Evolutionary conservation across 192 early-diverging fungal genomes (phyloP), one percentile per base, ranked within the genome.

Genomic region (Backusella tuberculispora): DNA sequence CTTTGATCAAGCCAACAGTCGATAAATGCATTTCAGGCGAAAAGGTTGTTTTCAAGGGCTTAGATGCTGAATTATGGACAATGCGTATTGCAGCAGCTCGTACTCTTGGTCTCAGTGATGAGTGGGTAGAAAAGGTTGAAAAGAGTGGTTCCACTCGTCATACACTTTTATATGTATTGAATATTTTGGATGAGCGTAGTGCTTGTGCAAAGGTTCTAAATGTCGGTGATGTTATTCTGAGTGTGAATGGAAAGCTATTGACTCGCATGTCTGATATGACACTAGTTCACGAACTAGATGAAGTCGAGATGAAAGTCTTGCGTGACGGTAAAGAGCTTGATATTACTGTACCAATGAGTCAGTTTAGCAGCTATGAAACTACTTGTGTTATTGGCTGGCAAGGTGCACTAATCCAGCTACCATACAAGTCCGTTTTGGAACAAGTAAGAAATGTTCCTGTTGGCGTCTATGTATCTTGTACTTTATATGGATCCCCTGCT

Each of bases 361-460:
- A 84, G 2, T 79, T 83, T 68, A 74, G 83, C 42, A 84, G 85
- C 7, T 83, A 84, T 53, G 90, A 86, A 26, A 93, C 89, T 5
- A 85, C 84, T 8, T 87, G 91, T 41, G 85, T 95, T 0, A 80
- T 98, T 42, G 83, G 89, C 17, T 98, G 96, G 96, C 90, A 92
- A 34, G 96, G 96, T 13, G 94, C 92, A 0, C 74, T 91, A 21
- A 86, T 95, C 64, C 92, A 95, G 74, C 85, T 82, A 43, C 90
- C 92, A 38, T 88, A 92, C 79, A 89, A 88, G 73, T 88, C 92
- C 6, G 85, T 92, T 17, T 76, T 89, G 50, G 89, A 89, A 79
- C 91, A 92, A 76, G 85, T 91, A 5, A 80, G 85, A n/a, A 84
- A 85, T 44, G 84, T 88, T 3, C 90, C 91, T 17, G 83, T 82